Conservation (phyloP, 129 eudicot species). For the Helichrysum umbraculigerum region DNA sequence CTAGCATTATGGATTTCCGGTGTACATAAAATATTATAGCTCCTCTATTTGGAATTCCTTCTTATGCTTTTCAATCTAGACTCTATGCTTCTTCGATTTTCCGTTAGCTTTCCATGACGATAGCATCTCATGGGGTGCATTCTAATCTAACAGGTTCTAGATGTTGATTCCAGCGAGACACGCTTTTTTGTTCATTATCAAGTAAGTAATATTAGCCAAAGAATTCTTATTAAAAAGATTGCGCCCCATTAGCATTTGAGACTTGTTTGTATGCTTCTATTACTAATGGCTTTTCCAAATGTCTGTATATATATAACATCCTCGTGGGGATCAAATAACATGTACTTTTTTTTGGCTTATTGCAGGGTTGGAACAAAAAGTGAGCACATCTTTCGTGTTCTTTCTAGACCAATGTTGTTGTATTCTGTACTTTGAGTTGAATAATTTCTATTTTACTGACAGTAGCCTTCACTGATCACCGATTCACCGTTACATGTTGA, state of each 20-base stretch:
- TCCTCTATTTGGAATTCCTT: slow-evolving; percentile 6
- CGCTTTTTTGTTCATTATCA: slow-evolving; percentile 60
- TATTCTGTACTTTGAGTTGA: neutral
- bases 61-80: slow-evolving; percentile 14
- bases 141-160: slow-evolving; percentile 52
- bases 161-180: slow-evolving; percentile 41
- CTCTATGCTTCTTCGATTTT: neutral
- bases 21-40: slow-evolving; percentile 11
- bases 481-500: slow-evolving; percentile 2
- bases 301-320: neutral
- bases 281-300: neutral
- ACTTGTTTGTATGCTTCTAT: neutral
- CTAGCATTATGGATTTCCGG: neutral
- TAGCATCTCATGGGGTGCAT: slow-evolving; percentile 20
- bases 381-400: slow-evolving; percentile 36
- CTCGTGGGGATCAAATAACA: neutral
- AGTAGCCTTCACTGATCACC: neutral
- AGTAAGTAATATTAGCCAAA: slow-evolving; percentile 45
- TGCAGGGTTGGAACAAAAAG: slow-evolving; percentile 93
- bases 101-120: neutral
- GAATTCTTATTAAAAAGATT: slow-evolving; percentile 1
- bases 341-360: slow-evolving; percentile 13
- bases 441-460: neutral
- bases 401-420: slow-evolving; percentile 10
- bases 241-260: neutral